Base-by-base conservation (phyloP, 225 moss, liverwort and hornwort species). In the Sphagnum contortum region DNA sequence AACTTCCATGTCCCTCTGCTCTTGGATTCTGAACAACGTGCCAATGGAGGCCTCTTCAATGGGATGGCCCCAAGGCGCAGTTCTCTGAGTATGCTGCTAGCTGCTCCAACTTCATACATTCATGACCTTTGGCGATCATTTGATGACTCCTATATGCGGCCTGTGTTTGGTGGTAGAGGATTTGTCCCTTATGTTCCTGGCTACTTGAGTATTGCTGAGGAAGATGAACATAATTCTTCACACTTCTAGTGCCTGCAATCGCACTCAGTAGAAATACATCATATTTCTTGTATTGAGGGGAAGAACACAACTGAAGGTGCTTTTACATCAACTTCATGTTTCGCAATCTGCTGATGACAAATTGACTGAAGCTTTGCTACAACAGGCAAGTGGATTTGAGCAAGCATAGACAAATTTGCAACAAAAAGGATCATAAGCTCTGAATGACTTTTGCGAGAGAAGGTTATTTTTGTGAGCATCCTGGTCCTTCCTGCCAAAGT, bases 91-190 rank as follows among this genome's bases (percentile, higher is more conserved):
- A 72, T 85, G 85, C 70, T 91, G 0, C 66, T 91, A 46, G 59
- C 79, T 45, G 79, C 83, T 9, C 90, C 90, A 13, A 88, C 90
- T 3, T 78, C 86, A 56, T 76, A 83, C 73, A 78, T 91, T 53
- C 91, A 91, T 51, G 77, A 86, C 60, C 3, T 74, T 3, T 91
- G 91, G 91, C 65, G 91, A 49, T 76, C 74, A 61, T 91, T 91
- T 64, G 91, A 91, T 66, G 74, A 91, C 61, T 69, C 79, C 3
- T 88, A 88, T 6, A 91, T 91, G 91, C 79, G 91, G 61, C 91
- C 91, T n/a, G 45, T 81, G 49, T 91, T 91, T 67, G 91, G 91
- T 49, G 91, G 91, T 2, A 80, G 88, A 75, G 91, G 91, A 5
- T 88, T 91, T 49, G 81, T 78, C 3, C 91, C 83, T 9, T 76